phyloP scores from a whole-genome alignment of 164 flowering plant genomes.

The Paratinospora sagittata region DNA sequence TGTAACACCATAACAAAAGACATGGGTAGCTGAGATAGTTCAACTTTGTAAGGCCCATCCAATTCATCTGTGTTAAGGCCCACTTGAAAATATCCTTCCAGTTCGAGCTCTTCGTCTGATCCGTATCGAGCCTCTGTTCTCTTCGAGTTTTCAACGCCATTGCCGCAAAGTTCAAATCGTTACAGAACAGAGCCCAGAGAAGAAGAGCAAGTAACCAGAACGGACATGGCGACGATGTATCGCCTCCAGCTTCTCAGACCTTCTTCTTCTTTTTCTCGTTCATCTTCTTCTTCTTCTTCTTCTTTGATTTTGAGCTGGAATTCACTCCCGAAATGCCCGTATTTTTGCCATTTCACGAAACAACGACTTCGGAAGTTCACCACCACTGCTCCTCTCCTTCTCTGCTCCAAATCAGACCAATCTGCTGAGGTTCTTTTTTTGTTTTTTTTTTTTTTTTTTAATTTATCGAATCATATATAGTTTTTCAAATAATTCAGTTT shows the following conservation, averaged over 20 bases:
- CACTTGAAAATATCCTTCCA: too few relatives aligned
- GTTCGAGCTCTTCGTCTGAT: too few relatives aligned
- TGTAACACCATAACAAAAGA: too few relatives aligned
- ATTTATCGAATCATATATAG: too few relatives aligned
- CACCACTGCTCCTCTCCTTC: constrained; percentile 18
- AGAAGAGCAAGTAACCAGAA: not conserved
- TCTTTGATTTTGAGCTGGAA: constrained; percentile 18
- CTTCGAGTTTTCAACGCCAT: not conserved
- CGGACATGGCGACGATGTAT: constrained; percentile 32
- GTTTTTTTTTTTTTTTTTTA: too few relatives aligned
- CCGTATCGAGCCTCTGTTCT: not conserved
- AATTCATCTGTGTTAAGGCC: too few relatives aligned
- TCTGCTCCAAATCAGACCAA: constrained; percentile 34
- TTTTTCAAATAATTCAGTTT: not conserved
- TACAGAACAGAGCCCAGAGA: not conserved
- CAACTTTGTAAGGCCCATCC: too few relatives aligned
- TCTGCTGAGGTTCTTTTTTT: constrained; percentile 27
- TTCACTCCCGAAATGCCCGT: constrained; percentile 16
- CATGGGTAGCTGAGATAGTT: too few relatives aligned
- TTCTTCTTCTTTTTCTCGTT: too few relatives aligned
- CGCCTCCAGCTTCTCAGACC: constrained; percentile 35
- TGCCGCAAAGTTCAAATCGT: not conserved
- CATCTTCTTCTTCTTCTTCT: constrained; percentile 13
- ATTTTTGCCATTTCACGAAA: constrained; percentile 6
- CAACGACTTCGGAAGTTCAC: constrained; percentile 25